Evolutionary conservation across 305 asterid species (phyloP).

Genomic region (Lippia alba): DNA sequence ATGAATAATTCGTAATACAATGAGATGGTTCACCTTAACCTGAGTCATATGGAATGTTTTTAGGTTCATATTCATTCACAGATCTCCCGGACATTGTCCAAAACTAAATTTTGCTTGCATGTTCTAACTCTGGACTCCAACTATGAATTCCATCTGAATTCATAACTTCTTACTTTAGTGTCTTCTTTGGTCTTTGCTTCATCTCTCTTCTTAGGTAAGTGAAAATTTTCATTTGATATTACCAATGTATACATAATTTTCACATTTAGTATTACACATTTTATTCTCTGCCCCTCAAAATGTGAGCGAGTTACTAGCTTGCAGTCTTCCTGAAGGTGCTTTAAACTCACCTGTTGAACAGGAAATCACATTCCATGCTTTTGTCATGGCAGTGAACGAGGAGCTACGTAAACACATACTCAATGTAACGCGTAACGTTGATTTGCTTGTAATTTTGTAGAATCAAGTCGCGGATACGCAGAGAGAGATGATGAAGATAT

Average conservation of each 20-base stretch:
- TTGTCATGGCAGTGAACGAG: neutral
- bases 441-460: slow-evolving; percentile 42
- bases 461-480: slow-evolving; percentile 41
- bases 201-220: neutral
- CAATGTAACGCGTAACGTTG: slow-evolving; percentile 4
- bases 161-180: neutral
- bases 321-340: slow-evolving; percentile 11
- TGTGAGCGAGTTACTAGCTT: neutral
- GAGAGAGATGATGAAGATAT: slow-evolving; percentile 66
- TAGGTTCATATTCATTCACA: slow-evolving; percentile 1
- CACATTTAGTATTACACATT: neutral
- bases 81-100: slow-evolving; percentile 5
- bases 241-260: neutral
- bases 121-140: neutral
- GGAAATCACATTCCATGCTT: neutral
- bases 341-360: neutral
- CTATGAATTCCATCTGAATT: neutral
- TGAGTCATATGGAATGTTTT: neutral
- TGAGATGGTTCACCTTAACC: neutral
- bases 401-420: neutral
- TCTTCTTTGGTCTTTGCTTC: neutral
- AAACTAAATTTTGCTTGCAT: slow-evolving; percentile 6
- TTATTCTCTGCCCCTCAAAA: slow-evolving; percentile 1
- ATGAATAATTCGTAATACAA: neutral
- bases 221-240: neutral